Percentiles rank a stretch among this genome's conserved stretches.
Evolutionary conservation across 352 stramenopile species (phyloP).

Genomic region (Phytophthora tubulina): DNA sequence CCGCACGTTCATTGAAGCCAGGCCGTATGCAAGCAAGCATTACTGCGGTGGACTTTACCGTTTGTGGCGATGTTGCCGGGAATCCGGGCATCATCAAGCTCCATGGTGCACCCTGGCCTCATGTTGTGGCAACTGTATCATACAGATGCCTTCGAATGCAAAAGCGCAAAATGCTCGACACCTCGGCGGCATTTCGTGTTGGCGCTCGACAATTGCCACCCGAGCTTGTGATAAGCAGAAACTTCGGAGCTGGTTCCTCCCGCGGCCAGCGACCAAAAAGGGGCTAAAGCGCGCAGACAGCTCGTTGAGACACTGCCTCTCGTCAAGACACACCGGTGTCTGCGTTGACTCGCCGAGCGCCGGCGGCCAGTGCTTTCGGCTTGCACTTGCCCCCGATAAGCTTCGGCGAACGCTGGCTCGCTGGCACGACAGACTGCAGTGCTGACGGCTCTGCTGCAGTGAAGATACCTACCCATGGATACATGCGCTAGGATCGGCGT

Average conservation of each 20-base stretch:
- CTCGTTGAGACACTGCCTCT: constrained; percentile 37
- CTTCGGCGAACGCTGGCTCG: constrained; percentile 29
- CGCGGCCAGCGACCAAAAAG: constrained; percentile 14
- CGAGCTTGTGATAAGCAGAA: constrained; percentile 28
- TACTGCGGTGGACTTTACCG: constrained; percentile 21
- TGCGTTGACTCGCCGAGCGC: background rate
- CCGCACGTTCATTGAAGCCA: constrained; percentile 4
- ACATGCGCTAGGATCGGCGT: constrained; percentile 11
- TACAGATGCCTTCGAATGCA: background rate
- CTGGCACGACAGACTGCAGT: constrained; percentile 12
- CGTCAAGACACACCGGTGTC: constrained; percentile 16
- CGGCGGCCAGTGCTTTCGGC: constrained; percentile 19
- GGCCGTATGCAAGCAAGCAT: background rate
- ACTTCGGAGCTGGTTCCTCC: constrained; percentile 37
- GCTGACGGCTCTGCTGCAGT: constrained; percentile 5
- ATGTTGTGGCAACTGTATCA: background rate
- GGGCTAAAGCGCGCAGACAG: constrained; percentile 10
- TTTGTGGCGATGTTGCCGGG: constrained; percentile 1
- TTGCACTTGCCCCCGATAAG: constrained; percentile 13
- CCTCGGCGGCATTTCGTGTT: background rate
- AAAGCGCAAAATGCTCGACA: background rate
- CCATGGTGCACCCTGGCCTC: background rate
- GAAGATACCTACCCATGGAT: constrained; percentile 5
- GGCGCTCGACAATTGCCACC: background rate
- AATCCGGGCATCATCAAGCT: constrained; percentile 5